phyloP scores from a whole-genome alignment of 306 rosid genomes.

The Luffa acutangula region DNA sequence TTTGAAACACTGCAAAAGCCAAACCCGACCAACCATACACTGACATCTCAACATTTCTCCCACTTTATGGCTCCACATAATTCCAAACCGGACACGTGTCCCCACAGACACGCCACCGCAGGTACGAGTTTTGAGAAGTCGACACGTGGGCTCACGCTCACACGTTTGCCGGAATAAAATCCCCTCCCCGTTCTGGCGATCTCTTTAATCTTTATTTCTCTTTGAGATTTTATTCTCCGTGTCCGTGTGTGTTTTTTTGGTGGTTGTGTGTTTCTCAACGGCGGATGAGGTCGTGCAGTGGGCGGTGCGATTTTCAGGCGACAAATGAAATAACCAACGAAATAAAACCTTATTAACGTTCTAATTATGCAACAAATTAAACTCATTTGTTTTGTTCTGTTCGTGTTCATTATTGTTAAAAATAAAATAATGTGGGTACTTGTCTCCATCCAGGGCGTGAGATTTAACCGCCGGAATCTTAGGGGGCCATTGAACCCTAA shows the following conservation, averaged over 20 bases:
- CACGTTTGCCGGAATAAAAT: neutral
- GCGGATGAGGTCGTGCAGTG: neutral
- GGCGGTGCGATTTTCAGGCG: neutral
- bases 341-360: neutral
- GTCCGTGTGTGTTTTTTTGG: neutral
- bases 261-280: neutral
- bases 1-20: neutral
- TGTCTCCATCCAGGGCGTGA: neutral
- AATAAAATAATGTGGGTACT: neutral
- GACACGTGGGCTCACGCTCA: neutral
- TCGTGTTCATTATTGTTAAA: neutral
- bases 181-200: neutral
- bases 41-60: neutral
- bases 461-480: constrained; percentile 15
- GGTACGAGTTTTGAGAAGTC: neutral
- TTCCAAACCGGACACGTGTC: neutral
- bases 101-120: neutral
- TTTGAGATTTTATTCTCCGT: neutral
- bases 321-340: neutral
- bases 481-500: neutral
- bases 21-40: neutral
- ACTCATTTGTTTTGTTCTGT: neutral
- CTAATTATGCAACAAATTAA: neutral
- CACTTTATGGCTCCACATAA: neutral
- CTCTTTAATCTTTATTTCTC: neutral